Conservation (phyloP, 345 rosid species). For the Eucalyptus cloeziana region DNA sequence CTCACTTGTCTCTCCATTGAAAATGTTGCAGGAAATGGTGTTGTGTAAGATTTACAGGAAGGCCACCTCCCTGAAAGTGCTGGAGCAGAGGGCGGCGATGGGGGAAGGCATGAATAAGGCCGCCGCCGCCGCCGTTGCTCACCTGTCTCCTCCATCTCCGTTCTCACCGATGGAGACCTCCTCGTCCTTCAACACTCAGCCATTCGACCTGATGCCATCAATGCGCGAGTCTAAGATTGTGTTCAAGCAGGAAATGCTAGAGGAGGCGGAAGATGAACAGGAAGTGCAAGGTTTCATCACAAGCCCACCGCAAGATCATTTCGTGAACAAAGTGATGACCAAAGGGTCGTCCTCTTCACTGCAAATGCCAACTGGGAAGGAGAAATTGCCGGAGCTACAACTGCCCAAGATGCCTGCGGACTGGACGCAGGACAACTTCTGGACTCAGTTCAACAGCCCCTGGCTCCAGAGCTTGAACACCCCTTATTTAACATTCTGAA, state of each 20-base stretch:
- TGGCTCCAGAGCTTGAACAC: conserved; percentile 68
- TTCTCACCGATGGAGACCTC: not conserved
- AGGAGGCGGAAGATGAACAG: not conserved
- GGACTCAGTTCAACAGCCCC: conserved; percentile 56
- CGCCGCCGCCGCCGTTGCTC: not conserved
- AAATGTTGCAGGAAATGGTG: conserved; percentile 58
- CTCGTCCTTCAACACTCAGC: not conserved
- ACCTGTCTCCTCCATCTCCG: not conserved
- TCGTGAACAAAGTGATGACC: not conserved
- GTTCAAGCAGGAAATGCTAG: conserved; percentile 29
- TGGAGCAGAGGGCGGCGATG: conserved; percentile 76
- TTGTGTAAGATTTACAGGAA: conserved; percentile 86
- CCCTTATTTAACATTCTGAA: conserved; percentile 36
- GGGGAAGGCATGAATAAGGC: conserved; percentile 35
- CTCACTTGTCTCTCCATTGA: not conserved
- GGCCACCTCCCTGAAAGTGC: conserved; percentile 78
- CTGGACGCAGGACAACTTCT: conserved; percentile 57
- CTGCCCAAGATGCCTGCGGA: conserved; percentile 47
- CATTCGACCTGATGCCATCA: not conserved
- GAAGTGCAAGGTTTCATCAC: not conserved
- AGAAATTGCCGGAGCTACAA: conserved; percentile 51
- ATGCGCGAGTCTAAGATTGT: not conserved
- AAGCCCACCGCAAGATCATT: not conserved
- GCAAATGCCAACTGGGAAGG: conserved; percentile 28
- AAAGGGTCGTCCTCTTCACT: conserved; percentile 16